Conservation (phyloP, 306 rosid genomes). For the Gillenia trifoliata region DNA sequence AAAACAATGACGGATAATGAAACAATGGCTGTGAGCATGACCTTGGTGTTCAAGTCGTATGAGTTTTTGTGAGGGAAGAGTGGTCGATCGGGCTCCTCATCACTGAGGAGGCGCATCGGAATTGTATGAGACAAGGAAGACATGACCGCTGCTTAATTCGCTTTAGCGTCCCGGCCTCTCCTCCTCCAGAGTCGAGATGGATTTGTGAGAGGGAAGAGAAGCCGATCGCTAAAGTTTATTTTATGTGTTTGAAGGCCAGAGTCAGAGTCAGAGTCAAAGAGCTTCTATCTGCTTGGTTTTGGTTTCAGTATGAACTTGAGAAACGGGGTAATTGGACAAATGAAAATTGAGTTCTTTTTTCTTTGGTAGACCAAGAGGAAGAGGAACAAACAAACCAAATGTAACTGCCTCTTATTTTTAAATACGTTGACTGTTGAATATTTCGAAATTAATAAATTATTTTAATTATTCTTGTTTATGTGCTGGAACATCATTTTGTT, state of each 20-base stretch:
- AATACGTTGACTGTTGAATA: constrained; percentile 17
- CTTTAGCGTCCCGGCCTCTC: background rate
- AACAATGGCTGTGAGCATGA: constrained; percentile 52
- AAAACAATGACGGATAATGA: constrained; percentile 50
- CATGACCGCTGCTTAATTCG: background rate
- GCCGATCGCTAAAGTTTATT: background rate
- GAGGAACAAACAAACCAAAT: background rate
- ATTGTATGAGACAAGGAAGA: background rate
- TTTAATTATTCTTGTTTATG: too few species aligned
- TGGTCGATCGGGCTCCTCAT: rapidly evolving
- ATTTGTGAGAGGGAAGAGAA: background rate
- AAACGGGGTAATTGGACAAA: background rate
- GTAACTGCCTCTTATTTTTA: background rate
- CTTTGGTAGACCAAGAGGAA: constrained; percentile 2
- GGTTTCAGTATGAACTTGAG: constrained; percentile 7
- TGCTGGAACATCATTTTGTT: too few species aligned
- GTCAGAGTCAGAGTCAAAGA: background rate
- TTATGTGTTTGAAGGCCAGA: background rate
- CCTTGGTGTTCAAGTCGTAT: constrained; percentile 40
- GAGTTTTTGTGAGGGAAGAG: background rate
- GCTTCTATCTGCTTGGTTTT: background rate
- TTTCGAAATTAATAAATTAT: too few species aligned
- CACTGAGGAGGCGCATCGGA: background rate
- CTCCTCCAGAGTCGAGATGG: background rate
- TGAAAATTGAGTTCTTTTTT: background rate